Evolutionary conservation across 306 rosid species (phyloP), one percentile per base, ranked within the genome.

Genomic region (Pyrus communis): DNA sequence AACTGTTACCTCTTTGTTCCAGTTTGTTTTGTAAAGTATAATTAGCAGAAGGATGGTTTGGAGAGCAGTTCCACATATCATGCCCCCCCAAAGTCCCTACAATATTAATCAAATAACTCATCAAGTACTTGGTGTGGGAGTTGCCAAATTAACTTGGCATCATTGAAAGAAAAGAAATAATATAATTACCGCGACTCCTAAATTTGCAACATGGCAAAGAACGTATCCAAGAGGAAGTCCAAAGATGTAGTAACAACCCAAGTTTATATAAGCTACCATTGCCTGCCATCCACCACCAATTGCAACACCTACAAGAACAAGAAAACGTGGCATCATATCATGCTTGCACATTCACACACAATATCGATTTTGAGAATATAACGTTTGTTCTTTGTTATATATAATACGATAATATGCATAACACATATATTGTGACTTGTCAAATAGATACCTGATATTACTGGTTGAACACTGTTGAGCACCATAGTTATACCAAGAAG

Each of bases 201-300:
- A 77, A 8, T 81, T 57, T 4, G 78, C 77, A 23, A 68, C 46
- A 61, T 82, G 77, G 49, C 86, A 78, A 27, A 87, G 85, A 40
- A 82, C 7, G 25, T 28, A 4, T 61, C 90, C 90, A 51, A 87
- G 76, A 25, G 90, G 87, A 60, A 89, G 85, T 14, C 86, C 90
- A 76, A 87, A 84, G 49, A 86, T 40, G 71, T 85, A 87, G 55
- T 89, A 89, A 70, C 93, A 80, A 22, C 81, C 86, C 62, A 87
- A 76, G 86, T 87, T 82, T 80, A 89, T 82, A 33, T 81, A 84
- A 78, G 77, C 90, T 62, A 87, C 88, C 76, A 75, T 78, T 25
- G 84, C 81, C 70, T 87, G 90, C 90, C 94, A 82, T 74, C 94
- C 94, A 59, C 88, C 80, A 33, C 91, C 90, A 71, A 84, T 69